Base-by-base conservation (phyloP, 2,329 filamentous ascomycete genomes). In the Fusarium pilosicola region DNA sequence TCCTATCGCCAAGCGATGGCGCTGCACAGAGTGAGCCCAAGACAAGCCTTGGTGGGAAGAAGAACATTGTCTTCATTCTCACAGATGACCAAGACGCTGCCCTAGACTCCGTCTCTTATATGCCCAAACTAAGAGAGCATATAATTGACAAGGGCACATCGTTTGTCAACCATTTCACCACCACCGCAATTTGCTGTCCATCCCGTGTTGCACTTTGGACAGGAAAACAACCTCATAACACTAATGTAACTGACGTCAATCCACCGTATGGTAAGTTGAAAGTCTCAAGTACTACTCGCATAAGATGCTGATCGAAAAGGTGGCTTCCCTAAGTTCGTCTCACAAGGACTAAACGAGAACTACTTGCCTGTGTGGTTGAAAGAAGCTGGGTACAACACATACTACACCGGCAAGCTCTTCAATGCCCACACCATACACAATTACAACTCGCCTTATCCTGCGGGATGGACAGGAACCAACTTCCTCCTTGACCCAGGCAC, bases 321-420 rank as follows among this genome's bases (percentile, higher is more conserved):
- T 34, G 82, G 82, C 8, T 94, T 91, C 74, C 88, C 89, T 4
- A 93, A 93, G 75, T 92, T 94, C 63, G 82, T 93, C 20, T 83
- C 83, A 7, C 85, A 92, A 59, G 91, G 92, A 1, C 85, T 89
- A 68, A 93, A 94, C 65, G 86, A 91, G 3, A 87, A 91, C 41
- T 93, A 92, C 68, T 85, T 94, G 0, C 92, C 92, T 0, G 79
- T 94, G 0, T 94, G 92, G 91, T 81, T 94, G n/a, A 90, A 93
- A 73, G 80, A 87, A 8, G 88, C 88, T 0, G 91, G 91, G 0
- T 94, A 94, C 77, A 88, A 89, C 72, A 93, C 92, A 0, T 93
- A 92, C 76, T 94, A 94, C 75, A 89, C 88, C 0, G 92, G 91
- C n/a, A 94, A 94, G 77, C 83, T 93, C 9, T 91, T 92, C 82